phyloP scores from a whole-genome alignment of 176 grass and related monocot species.

The Tillandsia leiboldiana region DNA sequence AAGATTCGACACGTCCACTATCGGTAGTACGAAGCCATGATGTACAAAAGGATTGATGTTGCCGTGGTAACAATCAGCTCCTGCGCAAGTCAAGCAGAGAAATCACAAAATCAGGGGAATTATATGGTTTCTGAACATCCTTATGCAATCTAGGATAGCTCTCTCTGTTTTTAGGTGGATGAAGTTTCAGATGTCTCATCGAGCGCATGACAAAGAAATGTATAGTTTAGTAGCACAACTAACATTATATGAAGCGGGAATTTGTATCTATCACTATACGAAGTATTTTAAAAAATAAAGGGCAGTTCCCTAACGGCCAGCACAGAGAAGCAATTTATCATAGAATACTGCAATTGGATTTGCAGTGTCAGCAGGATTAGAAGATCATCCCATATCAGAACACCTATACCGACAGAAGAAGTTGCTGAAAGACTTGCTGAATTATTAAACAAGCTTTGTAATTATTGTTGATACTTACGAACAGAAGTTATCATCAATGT shows the following conservation, averaged over 20 bases:
- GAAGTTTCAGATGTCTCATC: not conserved
- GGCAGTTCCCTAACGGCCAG: no score
- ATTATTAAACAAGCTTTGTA: no score
- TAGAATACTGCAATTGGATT: no score
- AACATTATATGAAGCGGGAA: constrained; percentile 13
- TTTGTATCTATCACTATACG: no score
- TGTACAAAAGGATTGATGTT: constrained; percentile 41
- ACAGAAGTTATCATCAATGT: constrained; percentile 1
- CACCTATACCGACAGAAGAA: not conserved
- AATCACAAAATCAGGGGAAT: constrained; percentile 6
- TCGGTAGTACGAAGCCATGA: constrained; percentile 45
- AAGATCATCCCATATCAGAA: not conserved
- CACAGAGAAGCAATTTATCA: no score
- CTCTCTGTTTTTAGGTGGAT: not conserved
- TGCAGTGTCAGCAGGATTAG: no score
- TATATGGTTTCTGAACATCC: not conserved
- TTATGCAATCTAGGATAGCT: not conserved
- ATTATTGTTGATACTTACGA: not conserved
- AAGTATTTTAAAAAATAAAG: no score
- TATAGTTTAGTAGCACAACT: not conserved
- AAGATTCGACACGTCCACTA: not conserved
- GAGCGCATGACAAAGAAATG: constrained; percentile 8
- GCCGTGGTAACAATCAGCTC: constrained; percentile 44
- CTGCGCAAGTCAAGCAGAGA: constrained; percentile 22
- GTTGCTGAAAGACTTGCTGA: not conserved